These are phyloP conservation scores for Venturiaceae sp. DNA, from an alignment of 2,329 filamentous ascomycete species.

Conservation along the genomic window DNA sequence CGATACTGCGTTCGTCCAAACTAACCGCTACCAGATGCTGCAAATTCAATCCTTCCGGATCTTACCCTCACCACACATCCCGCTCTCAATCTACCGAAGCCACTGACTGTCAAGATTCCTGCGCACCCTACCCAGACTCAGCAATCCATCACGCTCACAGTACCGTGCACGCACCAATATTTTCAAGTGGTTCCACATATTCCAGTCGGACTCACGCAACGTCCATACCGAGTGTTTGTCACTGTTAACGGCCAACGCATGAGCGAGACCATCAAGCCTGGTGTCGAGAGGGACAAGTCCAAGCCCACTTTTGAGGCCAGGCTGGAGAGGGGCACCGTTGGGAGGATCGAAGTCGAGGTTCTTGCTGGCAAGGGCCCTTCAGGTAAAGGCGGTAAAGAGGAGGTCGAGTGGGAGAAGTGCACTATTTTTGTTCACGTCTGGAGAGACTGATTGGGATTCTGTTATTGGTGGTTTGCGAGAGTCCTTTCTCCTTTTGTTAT, in stretches of 20 bases:
- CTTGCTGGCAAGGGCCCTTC: conserved; percentile 43
- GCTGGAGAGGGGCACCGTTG: conserved; percentile 60
- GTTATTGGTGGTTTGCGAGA: background rate
- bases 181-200: conserved; percentile 63
- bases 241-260: conserved; percentile 55
- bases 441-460: conserved; percentile 26
- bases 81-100: conserved; percentile 49
- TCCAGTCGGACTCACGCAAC: conserved; percentile 51
- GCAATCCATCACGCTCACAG: conserved; percentile 62
- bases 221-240: conserved; percentile 70
- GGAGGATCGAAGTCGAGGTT: conserved; percentile 67
- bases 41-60: conserved; percentile 57
- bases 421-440: conserved; percentile 66
- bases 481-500: background rate
- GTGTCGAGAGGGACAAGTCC: conserved; percentile 36
- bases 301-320: conserved; percentile 68
- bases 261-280: conserved; percentile 32
- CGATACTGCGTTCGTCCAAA: conserved; percentile 13
- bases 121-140: conserved; percentile 57
- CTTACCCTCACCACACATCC: conserved; percentile 61
- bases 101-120: conserved; percentile 53
- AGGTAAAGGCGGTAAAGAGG: conserved; percentile 32
- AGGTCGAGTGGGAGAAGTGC: conserved; percentile 69
- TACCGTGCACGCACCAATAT: conserved; percentile 58
- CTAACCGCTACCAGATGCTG: conserved; percentile 28